These are phyloP conservation scores for Dendrobium officinale DNA, from an alignment of 106 monocot genomes.

Conservation along the genomic window DNA sequence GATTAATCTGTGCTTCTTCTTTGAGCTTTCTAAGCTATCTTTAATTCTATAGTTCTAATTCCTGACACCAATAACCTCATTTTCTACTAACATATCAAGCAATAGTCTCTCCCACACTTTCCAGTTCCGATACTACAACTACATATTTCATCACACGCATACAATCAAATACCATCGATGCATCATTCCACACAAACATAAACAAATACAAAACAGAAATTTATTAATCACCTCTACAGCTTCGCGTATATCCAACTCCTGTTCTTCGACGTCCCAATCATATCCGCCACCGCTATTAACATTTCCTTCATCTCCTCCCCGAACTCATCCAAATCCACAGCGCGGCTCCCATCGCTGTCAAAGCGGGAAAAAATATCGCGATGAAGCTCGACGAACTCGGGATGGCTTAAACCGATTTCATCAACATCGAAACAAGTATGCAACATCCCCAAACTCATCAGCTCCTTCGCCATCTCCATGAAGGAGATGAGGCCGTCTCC, in stretches of 20 bases:
- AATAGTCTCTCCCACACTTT: too few relatives aligned
- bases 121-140: too few relatives aligned
- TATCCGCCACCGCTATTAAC: slow-evolving; percentile 58
- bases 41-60: too few relatives aligned
- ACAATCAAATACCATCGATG: too few relatives aligned
- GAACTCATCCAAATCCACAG: slow-evolving; percentile 58
- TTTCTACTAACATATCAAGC: too few relatives aligned
- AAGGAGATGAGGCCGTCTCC: slow-evolving; percentile 17
- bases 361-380: slow-evolving; percentile 37
- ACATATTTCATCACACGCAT: too few relatives aligned
- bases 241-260: not conserved
- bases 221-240: not conserved
- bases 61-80: too few relatives aligned
- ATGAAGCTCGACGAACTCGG: slow-evolving; percentile 34
- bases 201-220: too few relatives aligned
- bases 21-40: too few relatives aligned
- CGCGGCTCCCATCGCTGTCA: slow-evolving; percentile 43
- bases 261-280: slow-evolving; percentile 11
- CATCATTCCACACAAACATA: too few relatives aligned
- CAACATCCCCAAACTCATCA: slow-evolving; percentile 38
- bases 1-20: too few relatives aligned
- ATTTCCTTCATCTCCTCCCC: slow-evolving; percentile 55
- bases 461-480: slow-evolving; percentile 30
- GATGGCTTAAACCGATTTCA: slow-evolving; percentile 10
- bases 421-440: slow-evolving; percentile 31